Conservation (phyloP, 2,329 filamentous ascomycete genomes). For the Diaporthe sp. region DNA sequence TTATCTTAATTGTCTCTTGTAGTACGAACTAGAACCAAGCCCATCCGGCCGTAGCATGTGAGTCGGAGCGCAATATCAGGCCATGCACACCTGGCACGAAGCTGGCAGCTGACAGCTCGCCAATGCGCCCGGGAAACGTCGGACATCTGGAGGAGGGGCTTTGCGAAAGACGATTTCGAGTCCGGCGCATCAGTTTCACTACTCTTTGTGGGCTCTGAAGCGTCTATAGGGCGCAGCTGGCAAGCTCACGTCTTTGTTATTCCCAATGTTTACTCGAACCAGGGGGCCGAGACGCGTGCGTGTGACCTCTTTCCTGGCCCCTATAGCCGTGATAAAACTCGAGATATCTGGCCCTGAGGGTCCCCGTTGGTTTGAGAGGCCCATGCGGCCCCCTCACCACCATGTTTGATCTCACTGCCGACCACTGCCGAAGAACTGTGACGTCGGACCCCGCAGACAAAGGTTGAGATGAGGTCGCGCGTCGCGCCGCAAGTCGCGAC, state of each 20-base stretch:
- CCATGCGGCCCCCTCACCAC: slow-evolving; percentile 11
- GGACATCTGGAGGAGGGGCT: background rate
- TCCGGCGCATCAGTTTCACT: background rate
- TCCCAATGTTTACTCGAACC: slow-evolving; percentile 26
- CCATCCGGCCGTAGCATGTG: slow-evolving; percentile 1
- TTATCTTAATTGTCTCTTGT: slow-evolving; percentile 10
- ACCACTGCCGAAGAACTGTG: slow-evolving; percentile 15
- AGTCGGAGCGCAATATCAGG: background rate
- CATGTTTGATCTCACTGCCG: slow-evolving; percentile 10
- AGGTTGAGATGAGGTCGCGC: slow-evolving; percentile 22
- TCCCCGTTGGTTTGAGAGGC: slow-evolving; percentile 9
- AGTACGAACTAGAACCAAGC: background rate
- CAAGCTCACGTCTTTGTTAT: slow-evolving; percentile 14
- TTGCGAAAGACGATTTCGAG: background rate
- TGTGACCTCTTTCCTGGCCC: background rate
- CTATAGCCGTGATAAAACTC: background rate
- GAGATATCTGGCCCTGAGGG: background rate
- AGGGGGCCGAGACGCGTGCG: slow-evolving; percentile 5
- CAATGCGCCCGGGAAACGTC: background rate
- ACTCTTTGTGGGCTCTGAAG: slow-evolving; percentile 2
- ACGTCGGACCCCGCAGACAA: slow-evolving; percentile 24
- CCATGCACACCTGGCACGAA: background rate
- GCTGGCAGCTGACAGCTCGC: slow-evolving; percentile 19
- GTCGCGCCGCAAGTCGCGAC: slow-evolving; percentile 4
- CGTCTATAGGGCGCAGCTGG: background rate